A percentile compares a stretch with the other conserved stretches of the same genome.
phyloP scores from a whole-genome alignment of 169 alveolate genomes.

The Eimeria falciformis region DNA sequence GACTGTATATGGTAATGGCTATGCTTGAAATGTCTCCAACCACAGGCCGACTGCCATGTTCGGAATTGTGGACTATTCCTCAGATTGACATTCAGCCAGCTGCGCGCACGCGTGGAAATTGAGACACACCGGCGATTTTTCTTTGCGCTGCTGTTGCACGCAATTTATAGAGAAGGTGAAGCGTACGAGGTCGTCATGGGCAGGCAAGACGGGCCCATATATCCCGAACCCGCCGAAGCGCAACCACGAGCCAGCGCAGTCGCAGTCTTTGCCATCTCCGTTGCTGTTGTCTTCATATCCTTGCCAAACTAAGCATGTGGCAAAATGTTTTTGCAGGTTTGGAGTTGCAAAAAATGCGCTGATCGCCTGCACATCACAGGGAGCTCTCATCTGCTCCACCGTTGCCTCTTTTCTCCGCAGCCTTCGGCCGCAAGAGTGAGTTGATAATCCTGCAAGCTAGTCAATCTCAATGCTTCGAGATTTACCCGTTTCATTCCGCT shows the following conservation, averaged over 20 bases:
- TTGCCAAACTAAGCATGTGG: too few relatives aligned
- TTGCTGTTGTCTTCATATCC: too few relatives aligned
- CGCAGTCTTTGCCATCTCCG: too few relatives aligned
- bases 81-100: slow-evolving; percentile 45
- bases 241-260: too few relatives aligned
- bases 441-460: too few relatives aligned
- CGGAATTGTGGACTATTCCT: neutral
- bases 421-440: slow-evolving; percentile 67
- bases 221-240: too few relatives aligned
- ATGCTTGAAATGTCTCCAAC: too few relatives aligned
- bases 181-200: slow-evolving; percentile 51
- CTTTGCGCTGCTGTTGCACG: slow-evolving; percentile 67
- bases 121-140: slow-evolving; percentile 60
- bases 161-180: slow-evolving; percentile 45
- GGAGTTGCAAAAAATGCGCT: slow-evolving; percentile 53
- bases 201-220: too few relatives aligned
- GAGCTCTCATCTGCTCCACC: slow-evolving; percentile 57
- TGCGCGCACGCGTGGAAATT: slow-evolving; percentile 26
- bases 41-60: too few relatives aligned
- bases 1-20: too few relatives aligned
- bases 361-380: slow-evolving; percentile 54
- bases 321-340: slow-evolving; percentile 7
- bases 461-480: too few relatives aligned
- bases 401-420: slow-evolving; percentile 62
- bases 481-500: too few relatives aligned